Percentiles rank a stretch among this genome's conserved stretches.
Conservation (phyloP, 768 basidiomycete species). For the Macrolepiota albuminosa region DNA sequence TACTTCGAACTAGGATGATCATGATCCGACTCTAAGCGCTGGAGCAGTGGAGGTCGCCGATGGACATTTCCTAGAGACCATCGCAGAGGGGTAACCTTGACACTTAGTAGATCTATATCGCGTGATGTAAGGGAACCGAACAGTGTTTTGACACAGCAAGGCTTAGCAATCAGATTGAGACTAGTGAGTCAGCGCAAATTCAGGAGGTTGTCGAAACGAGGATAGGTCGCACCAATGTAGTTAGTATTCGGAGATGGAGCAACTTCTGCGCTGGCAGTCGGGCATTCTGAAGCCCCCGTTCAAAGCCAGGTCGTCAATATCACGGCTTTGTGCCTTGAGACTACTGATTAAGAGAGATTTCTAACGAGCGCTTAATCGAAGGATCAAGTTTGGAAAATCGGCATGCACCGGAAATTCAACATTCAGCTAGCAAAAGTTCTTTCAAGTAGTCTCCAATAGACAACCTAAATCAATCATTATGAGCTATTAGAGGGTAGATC, state of each 20-base stretch:
- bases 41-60: background rate
- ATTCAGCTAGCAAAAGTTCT: background rate
- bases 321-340: background rate
- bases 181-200: background rate
- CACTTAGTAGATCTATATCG: background rate
- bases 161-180: background rate
- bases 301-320: background rate
- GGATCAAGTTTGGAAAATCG: background rate
- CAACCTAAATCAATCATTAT: background rate
- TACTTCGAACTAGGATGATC: background rate
- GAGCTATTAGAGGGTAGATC: background rate
- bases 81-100: background rate
- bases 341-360: background rate
- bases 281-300: background rate
- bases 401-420: background rate
- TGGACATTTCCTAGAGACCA: background rate
- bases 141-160: background rate
- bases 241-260: background rate
- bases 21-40: constrained; percentile 6
- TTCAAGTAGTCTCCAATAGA: background rate
- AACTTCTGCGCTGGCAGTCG: background rate
- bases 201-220: background rate
- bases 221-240: background rate
- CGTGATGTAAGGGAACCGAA: background rate
- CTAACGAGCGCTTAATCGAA: background rate